Evolutionary conservation across 2,329 filamentous ascomycete genomes (phyloP).

Genomic region (Cladosporium sp.): DNA sequence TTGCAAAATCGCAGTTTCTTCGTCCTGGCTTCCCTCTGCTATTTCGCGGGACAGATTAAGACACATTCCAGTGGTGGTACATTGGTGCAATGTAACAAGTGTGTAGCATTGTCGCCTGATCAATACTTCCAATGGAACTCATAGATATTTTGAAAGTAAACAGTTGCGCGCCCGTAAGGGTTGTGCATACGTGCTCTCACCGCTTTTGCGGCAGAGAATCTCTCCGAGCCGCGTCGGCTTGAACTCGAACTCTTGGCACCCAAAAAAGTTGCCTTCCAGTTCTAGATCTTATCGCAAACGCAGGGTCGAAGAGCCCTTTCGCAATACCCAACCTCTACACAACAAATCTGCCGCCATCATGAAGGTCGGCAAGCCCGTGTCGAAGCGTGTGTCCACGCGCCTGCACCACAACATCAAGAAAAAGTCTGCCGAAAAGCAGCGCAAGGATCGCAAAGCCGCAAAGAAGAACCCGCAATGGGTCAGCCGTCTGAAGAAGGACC

Average conservation of each 20-base stretch:
- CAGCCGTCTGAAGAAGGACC: slow-evolving; percentile 94
- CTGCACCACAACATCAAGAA: slow-evolving; percentile 97
- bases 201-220: slow-evolving; percentile 10
- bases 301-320: slow-evolving; percentile 4
- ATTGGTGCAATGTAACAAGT: background rate
- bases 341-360: slow-evolving; percentile 25
- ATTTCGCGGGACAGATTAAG: background rate
- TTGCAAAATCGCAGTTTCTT: background rate
- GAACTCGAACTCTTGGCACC: slow-evolving; percentile 14
- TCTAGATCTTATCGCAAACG: slow-evolving; percentile 17
- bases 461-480: slow-evolving; percentile 99
- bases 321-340: background rate
- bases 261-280: slow-evolving; percentile 12
- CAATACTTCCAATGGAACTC: background rate
- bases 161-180: background rate
- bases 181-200: background rate
- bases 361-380: slow-evolving; percentile 69
- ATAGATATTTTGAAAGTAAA: no score
- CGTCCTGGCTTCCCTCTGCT: background rate
- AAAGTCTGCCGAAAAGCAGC: slow-evolving; percentile 83
- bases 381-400: slow-evolving; percentile 86
- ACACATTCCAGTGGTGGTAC: no score
- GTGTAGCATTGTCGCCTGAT: background rate
- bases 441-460: slow-evolving; percentile 81
- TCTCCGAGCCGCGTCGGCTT: background rate